These are phyloP conservation scores for Erodium maritimum DNA, from an alignment of 345 rosid species.

Conservation along the genomic window DNA sequence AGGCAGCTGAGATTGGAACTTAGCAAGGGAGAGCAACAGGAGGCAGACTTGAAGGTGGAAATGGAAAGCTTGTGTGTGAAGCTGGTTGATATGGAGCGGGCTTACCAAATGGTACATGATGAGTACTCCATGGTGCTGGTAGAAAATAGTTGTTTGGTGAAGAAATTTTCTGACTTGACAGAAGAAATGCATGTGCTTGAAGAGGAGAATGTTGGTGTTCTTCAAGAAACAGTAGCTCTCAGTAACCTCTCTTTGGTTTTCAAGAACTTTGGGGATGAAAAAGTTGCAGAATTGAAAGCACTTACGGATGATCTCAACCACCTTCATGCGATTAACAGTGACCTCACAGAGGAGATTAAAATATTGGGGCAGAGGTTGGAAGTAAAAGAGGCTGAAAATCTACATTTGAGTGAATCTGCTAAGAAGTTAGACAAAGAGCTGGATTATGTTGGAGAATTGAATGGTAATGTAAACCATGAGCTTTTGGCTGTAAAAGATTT, in stretches of 20 bases:
- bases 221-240: conserved; percentile 39
- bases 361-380: conserved; percentile 25
- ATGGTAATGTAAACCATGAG: conserved; percentile 29
- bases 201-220: conserved; percentile 36
- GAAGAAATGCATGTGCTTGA: conserved; percentile 37
- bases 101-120: conserved; percentile 29
- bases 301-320: conserved; percentile 30
- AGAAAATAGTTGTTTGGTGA: conserved; percentile 32
- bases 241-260: conserved; percentile 39
- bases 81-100: conserved; percentile 35
- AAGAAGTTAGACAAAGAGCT: conserved; percentile 22
- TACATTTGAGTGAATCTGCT: conserved; percentile 22
- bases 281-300: conserved; percentile 26
- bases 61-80: conserved; percentile 29
- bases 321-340: conserved; percentile 32
- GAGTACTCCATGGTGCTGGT: conserved; percentile 37
- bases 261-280: conserved; percentile 32
- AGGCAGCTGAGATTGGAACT: conserved; percentile 41
- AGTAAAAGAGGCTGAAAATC: conserved; percentile 21
- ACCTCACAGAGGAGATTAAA: conserved; percentile 38
- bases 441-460: conserved; percentile 24
- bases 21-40: conserved; percentile 35
- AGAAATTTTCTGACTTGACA: conserved; percentile 26
- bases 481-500: conserved; percentile 25
- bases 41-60: conserved; percentile 32